phyloP scores from a whole-genome alignment of 2,329 filamentous ascomycete genomes.

The Amesomyces nigricolor region DNA sequence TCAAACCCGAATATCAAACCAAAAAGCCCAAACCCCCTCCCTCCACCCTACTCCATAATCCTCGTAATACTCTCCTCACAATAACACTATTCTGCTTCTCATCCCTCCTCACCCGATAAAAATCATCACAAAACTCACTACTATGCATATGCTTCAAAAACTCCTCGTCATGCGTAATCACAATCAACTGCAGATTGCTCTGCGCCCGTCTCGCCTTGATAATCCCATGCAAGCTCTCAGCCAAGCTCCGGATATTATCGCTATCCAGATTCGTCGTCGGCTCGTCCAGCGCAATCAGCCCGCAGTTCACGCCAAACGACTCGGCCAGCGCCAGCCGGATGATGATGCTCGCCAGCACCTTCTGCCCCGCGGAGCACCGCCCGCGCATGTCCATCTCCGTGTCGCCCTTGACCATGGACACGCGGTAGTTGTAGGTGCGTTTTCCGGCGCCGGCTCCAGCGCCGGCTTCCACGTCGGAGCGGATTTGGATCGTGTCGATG shows the following conservation, averaged over 20 bases:
- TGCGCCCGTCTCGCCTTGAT: conserved; percentile 79
- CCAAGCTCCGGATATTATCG: conserved; percentile 89
- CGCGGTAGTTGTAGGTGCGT: conserved; percentile 90
- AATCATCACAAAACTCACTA: conserved; percentile 85
- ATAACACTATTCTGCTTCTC: conserved; percentile 84
- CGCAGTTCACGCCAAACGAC: conserved; percentile 93
- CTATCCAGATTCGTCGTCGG: conserved; percentile 94
- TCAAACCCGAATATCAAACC: neutral
- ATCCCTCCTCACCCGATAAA: conserved; percentile 80
- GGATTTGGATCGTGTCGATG: conserved; percentile 93
- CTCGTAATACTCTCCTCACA: conserved; percentile 58
- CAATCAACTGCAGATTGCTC: conserved; percentile 93
- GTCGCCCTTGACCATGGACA: conserved; percentile 96
- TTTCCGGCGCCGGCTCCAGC: conserved; percentile 47
- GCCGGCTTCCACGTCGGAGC: conserved; percentile 73
- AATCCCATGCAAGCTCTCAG: conserved; percentile 77
- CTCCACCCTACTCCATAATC: conserved; percentile 33
- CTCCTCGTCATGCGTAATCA: conserved; percentile 98
- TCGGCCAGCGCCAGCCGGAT: conserved; percentile 94
- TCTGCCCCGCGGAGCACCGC: conserved; percentile 92
- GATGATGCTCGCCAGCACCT: conserved; percentile 93
- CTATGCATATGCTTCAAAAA: conserved; percentile 92
- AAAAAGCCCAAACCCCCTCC: neutral
- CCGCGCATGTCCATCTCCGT: conserved; percentile 99
- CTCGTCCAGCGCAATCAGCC: conserved; percentile 92